phyloP scores from a whole-genome alignment of 1,139 yeast genomes.

The Debaryomyces fabryi region DNA sequence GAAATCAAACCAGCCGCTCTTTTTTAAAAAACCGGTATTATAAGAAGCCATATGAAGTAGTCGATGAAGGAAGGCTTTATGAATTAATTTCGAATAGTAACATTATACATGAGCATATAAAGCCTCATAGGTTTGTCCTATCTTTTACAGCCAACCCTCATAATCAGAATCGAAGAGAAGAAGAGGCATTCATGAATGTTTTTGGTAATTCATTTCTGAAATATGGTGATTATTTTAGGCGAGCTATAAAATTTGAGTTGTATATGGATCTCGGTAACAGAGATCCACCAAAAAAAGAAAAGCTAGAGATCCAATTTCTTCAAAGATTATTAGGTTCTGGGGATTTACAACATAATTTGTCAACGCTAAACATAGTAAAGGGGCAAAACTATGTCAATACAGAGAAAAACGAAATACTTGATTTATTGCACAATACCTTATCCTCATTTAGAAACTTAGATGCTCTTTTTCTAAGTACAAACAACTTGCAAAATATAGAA shows the following conservation, averaged over 20 bases:
- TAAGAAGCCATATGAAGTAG: slow-evolving; percentile 7
- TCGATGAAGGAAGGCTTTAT: background rate
- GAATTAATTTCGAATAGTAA: background rate
- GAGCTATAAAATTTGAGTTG: slow-evolving; percentile 15
- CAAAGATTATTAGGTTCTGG: slow-evolving; percentile 10
- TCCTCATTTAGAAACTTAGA: slow-evolving; percentile 14
- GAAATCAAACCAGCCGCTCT: background rate
- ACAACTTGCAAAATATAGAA: slow-evolving; percentile 13
- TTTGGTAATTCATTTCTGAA: slow-evolving; percentile 4
- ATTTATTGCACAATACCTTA: slow-evolving; percentile 10
- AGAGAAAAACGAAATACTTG: slow-evolving; percentile 7
- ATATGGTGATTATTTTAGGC: slow-evolving; percentile 11
- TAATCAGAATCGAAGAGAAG: slow-evolving; percentile 5
- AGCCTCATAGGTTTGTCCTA: slow-evolving; percentile 18
- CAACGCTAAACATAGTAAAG: slow-evolving; percentile 17
- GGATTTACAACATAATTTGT: slow-evolving; percentile 14
- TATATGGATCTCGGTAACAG: slow-evolving; percentile 19
- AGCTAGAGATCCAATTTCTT: slow-evolving; percentile 12
- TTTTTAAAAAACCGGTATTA: slow-evolving; percentile 3
- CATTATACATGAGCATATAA: slow-evolving; percentile 1
- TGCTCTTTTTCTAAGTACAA: slow-evolving; percentile 17
- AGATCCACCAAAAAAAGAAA: slow-evolving; percentile 7
- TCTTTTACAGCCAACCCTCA: slow-evolving; percentile 12
- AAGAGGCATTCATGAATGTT: slow-evolving; percentile 1
- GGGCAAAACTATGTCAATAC: slow-evolving; percentile 16